Evolutionary conservation across 129 eudicot genomes (phyloP).

Genomic region (Kitagawia praeruptora): DNA sequence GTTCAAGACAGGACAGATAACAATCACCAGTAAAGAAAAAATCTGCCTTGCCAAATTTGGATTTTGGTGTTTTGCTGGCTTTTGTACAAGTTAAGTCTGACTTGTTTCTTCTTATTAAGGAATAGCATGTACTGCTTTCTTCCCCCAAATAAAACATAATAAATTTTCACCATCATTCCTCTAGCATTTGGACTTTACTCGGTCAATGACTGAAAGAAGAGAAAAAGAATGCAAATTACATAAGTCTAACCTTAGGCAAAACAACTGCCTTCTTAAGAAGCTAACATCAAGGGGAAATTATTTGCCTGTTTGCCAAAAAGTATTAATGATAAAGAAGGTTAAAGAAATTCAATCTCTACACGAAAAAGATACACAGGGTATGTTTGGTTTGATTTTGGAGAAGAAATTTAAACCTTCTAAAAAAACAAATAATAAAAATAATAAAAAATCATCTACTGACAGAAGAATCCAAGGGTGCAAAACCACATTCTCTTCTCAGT

Average conservation of each 20-base stretch:
- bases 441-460: neutral
- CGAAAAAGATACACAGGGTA: neutral
- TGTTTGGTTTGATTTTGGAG: neutral
- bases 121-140: neutral
- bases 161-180: neutral
- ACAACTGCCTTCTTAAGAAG: neutral
- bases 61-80: neutral
- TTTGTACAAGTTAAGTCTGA: too few species aligned
- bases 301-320: neutral
- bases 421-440: neutral
- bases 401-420: neutral
- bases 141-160: neutral
- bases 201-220: neutral
- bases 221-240: neutral
- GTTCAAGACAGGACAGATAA: neutral
- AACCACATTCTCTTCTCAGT: neutral
- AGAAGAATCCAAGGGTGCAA: neutral
- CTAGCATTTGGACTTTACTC: neutral
- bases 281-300: neutral
- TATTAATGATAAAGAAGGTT: neutral
- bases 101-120: neutral
- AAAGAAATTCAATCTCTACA: neutral
- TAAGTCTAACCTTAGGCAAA: neutral
- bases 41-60: neutral
- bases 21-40: neutral